Evolutionary conservation across 306 rosid species (phyloP), one percentile per base, ranked within the genome.

Genomic region (Vigna hirtella): DNA sequence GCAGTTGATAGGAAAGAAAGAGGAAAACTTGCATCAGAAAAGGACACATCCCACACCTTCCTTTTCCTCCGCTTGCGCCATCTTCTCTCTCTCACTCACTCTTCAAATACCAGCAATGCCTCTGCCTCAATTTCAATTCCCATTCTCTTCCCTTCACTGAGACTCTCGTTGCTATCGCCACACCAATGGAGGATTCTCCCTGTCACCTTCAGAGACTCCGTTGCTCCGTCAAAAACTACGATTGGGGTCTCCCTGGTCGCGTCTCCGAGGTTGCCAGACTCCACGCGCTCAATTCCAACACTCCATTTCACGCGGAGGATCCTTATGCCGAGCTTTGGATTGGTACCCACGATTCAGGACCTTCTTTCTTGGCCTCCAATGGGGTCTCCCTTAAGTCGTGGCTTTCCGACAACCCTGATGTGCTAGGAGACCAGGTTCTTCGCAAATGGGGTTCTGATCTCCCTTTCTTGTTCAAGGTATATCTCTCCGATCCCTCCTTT

Each of bases 321-420:
- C 93, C 99, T 32, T 95, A 89, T 43, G 98, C 99, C 0, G 99
- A 95, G 81, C 76, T 95, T 40, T 95, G 99, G 99, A 95, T 95
- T 87, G 99, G 99, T 24, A 93, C 97, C 48, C 99, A 88, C 32
- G 90, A 88, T 30, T 93, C 99, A 1, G 99, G 93, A 14, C 98
- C 99, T 0, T 95, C 99, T 5, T 93, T 86, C 61, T 32, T 95
- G 45, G 71, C 76, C 57, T 66, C 84, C 49, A 79, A 70, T 43
- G 78, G 9, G 15, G 63, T 74, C 16, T 76, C 87, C 38, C 94
- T 95, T 50, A 93, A 93, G 86, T 83, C 86, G 0, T 95, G 99
- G 99, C 36, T 95, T 74, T 83, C 72, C 11, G 47, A 80, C 38
- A 95, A 93, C 79, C 97, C 96, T 13, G 81, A 81, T 78, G 89